These are phyloP conservation scores for Striga asiatica DNA, from an alignment of 257 asterid species.

Conservation along the genomic window DNA sequence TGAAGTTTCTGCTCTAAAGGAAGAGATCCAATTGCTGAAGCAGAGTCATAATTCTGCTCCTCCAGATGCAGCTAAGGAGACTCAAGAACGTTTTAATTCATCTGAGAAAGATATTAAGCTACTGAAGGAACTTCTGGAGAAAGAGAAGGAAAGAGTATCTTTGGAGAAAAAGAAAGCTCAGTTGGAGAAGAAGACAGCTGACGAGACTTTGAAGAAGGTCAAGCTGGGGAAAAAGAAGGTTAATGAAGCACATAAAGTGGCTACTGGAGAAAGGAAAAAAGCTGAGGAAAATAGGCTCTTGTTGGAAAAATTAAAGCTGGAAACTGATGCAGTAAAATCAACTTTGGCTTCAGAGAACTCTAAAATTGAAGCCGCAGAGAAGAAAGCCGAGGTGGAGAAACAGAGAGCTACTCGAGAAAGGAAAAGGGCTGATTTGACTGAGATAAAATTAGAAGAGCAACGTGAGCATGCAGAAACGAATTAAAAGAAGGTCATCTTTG, in stretches of 20 bases:
- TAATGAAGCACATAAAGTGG: slow-evolving; percentile 32
- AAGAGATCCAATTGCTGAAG: slow-evolving; percentile 46
- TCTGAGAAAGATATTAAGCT: slow-evolving; percentile 39
- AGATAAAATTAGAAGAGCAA: slow-evolving; percentile 38
- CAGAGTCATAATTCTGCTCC: slow-evolving; percentile 25
- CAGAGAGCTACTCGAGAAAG: slow-evolving; percentile 24
- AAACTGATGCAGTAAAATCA: slow-evolving; percentile 35
- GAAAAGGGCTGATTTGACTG: slow-evolving; percentile 34
- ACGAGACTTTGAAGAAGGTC: slow-evolving; percentile 38
- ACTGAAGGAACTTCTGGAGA: slow-evolving; percentile 48
- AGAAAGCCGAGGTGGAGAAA: slow-evolving; percentile 34
- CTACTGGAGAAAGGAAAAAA: slow-evolving; percentile 30
- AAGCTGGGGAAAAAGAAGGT: slow-evolving; percentile 39
- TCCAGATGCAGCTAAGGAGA: slow-evolving; percentile 28
- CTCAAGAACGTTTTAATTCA: slow-evolving; percentile 26
- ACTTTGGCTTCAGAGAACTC: slow-evolving; percentile 32
- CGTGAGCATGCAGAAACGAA: slow-evolving; percentile 37
- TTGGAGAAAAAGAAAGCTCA: slow-evolving; percentile 29
- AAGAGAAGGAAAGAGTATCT: slow-evolving; percentile 33
- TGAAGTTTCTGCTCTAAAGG: slow-evolving; percentile 51
- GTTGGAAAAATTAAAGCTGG: slow-evolving; percentile 39
- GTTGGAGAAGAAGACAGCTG: slow-evolving; percentile 30
- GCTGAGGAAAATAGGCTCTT: slow-evolving; percentile 37
- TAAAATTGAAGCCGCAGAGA: slow-evolving; percentile 40
- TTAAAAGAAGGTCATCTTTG: slow-evolving; percentile 42